A percentile compares a stretch with the other conserved stretches of the same genome.
Evolutionary conservation across 2,329 filamentous ascomycete species (phyloP).

Genomic region (Apiospora hydei): DNA sequence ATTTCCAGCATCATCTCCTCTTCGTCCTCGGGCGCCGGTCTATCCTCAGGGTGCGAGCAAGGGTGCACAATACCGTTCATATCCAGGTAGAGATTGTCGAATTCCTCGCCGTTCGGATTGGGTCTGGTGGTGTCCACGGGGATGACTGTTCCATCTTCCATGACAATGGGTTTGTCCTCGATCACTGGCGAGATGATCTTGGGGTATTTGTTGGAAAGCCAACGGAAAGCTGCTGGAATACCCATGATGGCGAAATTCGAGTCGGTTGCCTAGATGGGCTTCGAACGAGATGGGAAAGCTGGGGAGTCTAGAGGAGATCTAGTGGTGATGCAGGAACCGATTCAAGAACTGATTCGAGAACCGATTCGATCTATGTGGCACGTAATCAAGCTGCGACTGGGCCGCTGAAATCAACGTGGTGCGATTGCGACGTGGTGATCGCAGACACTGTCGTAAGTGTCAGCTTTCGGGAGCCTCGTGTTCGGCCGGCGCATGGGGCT

Average conservation of each 20-base stretch:
- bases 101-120: conserved; percentile 97
- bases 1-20: conserved; percentile 99
- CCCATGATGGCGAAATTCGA: conserved; percentile 65
- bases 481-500: neutral
- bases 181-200: conserved; percentile 94
- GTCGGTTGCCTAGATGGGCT: neutral
- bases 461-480: conserved; percentile 1
- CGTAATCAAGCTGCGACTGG: neutral
- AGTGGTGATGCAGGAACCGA: neutral
- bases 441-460: conserved; percentile 19
- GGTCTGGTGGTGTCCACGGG: conserved; percentile 84
- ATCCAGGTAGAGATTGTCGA: conserved; percentile 97
- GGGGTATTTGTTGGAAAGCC: conserved; percentile 95
- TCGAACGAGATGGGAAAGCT: neutral
- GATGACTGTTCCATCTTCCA: conserved; percentile 81
- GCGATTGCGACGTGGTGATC: neutral
- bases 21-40: conserved; percentile 88
- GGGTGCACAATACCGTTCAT: conserved; percentile 99
- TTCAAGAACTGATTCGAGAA: neutral
- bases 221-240: conserved; percentile 94
- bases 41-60: conserved; percentile 95
- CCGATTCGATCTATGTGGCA: neutral
- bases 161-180: conserved; percentile 81
- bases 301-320: neutral
- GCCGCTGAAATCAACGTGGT: neutral